Percentiles rank a stretch among this genome's conserved stretches.
phyloP scores from a whole-genome alignment of 192 early-diverging fungal species.

The Lobosporangium transversale region DNA sequence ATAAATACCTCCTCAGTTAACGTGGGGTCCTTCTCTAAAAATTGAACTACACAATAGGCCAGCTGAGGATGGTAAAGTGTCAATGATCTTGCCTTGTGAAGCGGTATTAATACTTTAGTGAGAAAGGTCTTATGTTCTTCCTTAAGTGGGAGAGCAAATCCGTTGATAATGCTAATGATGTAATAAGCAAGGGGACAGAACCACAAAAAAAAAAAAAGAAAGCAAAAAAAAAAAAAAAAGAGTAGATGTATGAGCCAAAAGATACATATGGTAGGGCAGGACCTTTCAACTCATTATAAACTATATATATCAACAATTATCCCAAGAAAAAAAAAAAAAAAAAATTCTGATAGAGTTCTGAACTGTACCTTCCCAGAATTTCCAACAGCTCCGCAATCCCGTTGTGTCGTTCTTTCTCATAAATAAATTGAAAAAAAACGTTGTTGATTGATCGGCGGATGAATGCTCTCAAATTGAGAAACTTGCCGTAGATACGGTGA shows the following conservation, averaged over 20 bases:
- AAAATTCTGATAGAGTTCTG: no score
- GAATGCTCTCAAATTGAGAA: slow-evolving; percentile 95
- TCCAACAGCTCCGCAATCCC: slow-evolving; percentile 98
- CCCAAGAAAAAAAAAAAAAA: no score
- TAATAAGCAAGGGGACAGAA: no score
- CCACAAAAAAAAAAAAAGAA: neutral
- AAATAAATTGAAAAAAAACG: slow-evolving; percentile 98
- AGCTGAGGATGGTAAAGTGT: slow-evolving; percentile 96
- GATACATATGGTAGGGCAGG: no score
- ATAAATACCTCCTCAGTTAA: slow-evolving; percentile 90
- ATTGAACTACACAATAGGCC: slow-evolving; percentile 98
- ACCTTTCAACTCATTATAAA: no score
- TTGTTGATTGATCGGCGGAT: slow-evolving; percentile 98
- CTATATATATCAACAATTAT: no score
- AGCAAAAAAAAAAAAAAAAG: neutral
- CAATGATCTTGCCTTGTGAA: slow-evolving; percentile 96
- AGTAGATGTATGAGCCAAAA: neutral
- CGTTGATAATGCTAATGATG: slow-evolving; percentile 94
- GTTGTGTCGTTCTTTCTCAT: slow-evolving; percentile 96
- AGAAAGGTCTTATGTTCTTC: slow-evolving; percentile 99
- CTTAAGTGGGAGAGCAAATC: slow-evolving; percentile 97
- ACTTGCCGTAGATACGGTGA: slow-evolving; percentile 98
- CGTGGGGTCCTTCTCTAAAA: slow-evolving; percentile 96
- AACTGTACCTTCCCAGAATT: slow-evolving; percentile 92
- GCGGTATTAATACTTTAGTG: slow-evolving; percentile 89